These are phyloP conservation scores for Alternaria burnsii DNA, from an alignment of 2,329 filamentous ascomycete species.

Conservation along the genomic window DNA sequence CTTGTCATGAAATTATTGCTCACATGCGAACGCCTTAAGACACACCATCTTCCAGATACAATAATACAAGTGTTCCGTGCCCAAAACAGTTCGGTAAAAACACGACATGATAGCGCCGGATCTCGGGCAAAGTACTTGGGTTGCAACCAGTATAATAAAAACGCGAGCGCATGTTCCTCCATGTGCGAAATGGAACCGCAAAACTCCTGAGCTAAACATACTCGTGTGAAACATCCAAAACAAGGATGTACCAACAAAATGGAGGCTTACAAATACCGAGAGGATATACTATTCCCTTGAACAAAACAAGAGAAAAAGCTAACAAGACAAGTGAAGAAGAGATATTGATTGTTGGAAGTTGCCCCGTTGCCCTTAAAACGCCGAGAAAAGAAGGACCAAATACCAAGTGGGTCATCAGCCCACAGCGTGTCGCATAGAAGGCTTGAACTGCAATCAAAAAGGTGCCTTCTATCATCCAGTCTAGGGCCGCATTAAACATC, in stretches of 20 bases:
- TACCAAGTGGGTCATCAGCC: background rate
- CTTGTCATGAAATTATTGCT: background rate
- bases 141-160: background rate
- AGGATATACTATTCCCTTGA: background rate
- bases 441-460: background rate
- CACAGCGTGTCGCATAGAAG: background rate
- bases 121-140: background rate
- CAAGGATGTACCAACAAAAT: background rate
- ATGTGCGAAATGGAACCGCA: background rate
- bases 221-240: conserved; percentile 5
- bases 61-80: conserved; percentile 11
- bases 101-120: background rate
- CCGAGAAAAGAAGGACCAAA: conserved; percentile 3
- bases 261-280: background rate
- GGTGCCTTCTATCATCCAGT: background rate
- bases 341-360: conserved; percentile 18
- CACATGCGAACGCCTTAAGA: background rate
- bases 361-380: conserved; percentile 10
- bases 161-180: conserved; percentile 1
- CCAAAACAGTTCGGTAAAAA: background rate
- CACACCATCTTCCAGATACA: background rate
- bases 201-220: conserved; percentile 11
- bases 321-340: conserved; percentile 20
- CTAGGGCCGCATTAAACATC: background rate
- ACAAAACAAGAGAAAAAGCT: conserved; percentile 1